A percentile compares a stretch with the other conserved stretches of the same genome.
phyloP scores from a whole-genome alignment of 345 rosid species.

The Heritiera littoralis region DNA sequence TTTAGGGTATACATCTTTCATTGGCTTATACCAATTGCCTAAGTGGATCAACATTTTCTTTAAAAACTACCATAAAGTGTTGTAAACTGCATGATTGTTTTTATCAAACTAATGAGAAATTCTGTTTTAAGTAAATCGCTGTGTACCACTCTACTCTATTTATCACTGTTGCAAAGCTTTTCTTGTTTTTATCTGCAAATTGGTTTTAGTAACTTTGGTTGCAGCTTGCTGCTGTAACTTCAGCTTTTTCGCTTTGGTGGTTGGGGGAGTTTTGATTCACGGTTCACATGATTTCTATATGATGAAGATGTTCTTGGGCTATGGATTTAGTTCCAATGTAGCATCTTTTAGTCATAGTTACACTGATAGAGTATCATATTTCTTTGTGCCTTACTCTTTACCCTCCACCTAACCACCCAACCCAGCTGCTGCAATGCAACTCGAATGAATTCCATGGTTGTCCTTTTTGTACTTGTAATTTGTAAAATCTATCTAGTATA shows the following conservation, averaged over 20 bases:
- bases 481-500: background rate
- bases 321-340: constrained; percentile 39
- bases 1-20: background rate
- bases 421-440: background rate
- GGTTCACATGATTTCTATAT: constrained; percentile 27
- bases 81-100: background rate
- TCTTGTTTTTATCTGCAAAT: constrained; percentile 9
- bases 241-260: background rate
- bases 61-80: background rate
- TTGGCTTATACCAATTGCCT: constrained; percentile 20
- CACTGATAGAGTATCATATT: constrained; percentile 36
- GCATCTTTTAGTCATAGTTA: constrained; percentile 44
- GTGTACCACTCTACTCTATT: background rate
- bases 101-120: background rate
- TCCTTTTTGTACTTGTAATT: background rate
- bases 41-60: constrained; percentile 3
- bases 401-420: background rate
- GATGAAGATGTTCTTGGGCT: constrained; percentile 36
- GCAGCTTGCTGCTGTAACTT: background rate
- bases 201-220: background rate
- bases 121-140: background rate
- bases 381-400: background rate
- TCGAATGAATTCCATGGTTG: background rate
- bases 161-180: background rate
- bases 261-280: background rate